phyloP scores from a whole-genome alignment of 257 asterid genomes.

The Salvia rosmarinus region DNA sequence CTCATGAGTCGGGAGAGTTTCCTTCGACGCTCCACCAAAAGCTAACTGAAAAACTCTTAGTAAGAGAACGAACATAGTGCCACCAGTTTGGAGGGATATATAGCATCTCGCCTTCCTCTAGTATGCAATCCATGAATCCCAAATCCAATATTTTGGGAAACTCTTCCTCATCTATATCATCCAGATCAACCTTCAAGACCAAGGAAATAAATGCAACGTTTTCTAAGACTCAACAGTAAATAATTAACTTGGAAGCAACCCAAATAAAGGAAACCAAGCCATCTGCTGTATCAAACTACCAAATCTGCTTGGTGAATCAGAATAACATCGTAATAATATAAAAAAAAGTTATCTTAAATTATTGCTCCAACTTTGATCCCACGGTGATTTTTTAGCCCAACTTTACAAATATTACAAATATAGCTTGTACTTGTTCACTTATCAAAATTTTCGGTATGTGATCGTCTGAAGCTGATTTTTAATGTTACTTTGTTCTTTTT shows the following conservation, averaged over 20 bases:
- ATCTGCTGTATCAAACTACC: not conserved
- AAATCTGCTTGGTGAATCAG: not conserved
- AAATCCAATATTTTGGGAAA: conserved; percentile 63
- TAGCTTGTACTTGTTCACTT: no score
- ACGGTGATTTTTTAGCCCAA: no score
- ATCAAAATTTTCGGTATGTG: no score
- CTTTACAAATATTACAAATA: no score
- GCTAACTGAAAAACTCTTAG: conserved; percentile 93
- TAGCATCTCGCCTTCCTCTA: conserved; percentile 98
- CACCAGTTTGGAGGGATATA: conserved; percentile 99
- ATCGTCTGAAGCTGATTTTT: no score
- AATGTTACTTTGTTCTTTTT: no score
- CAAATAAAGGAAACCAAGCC: not conserved
- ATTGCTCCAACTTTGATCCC: no score
- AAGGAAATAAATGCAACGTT: not conserved
- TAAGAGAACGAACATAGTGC: conserved; percentile 95
- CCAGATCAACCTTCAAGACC: conserved; percentile 84
- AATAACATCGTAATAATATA: not conserved
- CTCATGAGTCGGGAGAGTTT: conserved; percentile 34
- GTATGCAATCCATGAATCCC: conserved; percentile 84
- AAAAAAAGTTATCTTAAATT: no score
- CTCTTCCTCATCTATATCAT: conserved; percentile 65
- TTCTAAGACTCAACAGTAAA: conserved; percentile 2
- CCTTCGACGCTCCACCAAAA: conserved; percentile 83
- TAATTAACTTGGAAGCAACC: not conserved